Conservation (phyloP, 2,329 filamentous ascomycete genomes). For the Cladosporium oxysporum region DNA sequence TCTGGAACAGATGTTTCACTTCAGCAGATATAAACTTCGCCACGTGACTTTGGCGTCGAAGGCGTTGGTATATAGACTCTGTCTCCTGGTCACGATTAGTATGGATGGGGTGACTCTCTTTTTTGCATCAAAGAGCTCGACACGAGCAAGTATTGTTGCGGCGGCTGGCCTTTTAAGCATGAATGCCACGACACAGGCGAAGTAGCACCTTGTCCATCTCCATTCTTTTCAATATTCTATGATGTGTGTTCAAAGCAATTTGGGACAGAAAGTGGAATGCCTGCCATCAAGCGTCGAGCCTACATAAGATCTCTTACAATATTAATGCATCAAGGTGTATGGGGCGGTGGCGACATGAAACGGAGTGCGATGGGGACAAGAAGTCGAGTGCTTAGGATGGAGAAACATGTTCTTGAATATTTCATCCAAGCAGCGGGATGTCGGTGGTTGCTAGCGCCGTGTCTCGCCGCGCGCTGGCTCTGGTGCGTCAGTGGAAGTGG, state of each 20-base stretch:
- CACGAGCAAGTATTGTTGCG: not conserved
- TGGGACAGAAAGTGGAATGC: not conserved
- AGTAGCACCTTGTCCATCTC: not conserved
- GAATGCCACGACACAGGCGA: not conserved
- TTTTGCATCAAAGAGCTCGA: not conserved
- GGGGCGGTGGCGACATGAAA: not conserved
- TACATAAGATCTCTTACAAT: not conserved
- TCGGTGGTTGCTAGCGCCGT: not conserved
- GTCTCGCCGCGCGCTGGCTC: not conserved
- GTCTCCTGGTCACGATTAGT: not conserved
- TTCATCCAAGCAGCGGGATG: not conserved
- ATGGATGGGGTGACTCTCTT: not conserved
- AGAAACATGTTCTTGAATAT: not conserved
- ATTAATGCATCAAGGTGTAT: not conserved
- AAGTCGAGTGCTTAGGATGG: not conserved
- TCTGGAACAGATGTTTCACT: constrained; percentile 18
- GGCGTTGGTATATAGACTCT: not conserved
- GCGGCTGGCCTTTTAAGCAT: not conserved
- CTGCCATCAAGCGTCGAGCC: not conserved
- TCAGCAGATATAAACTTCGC: not conserved
- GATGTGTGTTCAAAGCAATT: not conserved
- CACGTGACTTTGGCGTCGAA: not conserved
- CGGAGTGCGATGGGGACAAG: not conserved
- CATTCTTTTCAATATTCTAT: not conserved
- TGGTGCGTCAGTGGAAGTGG: not conserved